These are phyloP conservation scores for Fusarium incarnatum DNA, from an alignment of 2,329 filamentous ascomycete species.

Conservation along the genomic window DNA sequence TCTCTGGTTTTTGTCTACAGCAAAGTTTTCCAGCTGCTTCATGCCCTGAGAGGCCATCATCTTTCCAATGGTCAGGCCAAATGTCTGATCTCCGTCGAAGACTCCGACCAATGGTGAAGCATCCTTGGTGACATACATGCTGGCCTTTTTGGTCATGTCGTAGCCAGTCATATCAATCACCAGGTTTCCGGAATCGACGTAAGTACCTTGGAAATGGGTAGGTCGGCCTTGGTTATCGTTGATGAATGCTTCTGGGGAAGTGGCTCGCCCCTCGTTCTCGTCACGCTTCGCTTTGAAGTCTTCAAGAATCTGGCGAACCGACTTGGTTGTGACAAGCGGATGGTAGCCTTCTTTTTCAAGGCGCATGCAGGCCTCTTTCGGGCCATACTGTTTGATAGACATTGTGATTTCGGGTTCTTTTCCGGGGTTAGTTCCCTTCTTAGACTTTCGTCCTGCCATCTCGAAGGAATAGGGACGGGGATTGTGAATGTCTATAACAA, in stretches of 20 bases:
- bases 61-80: conserved; percentile 23
- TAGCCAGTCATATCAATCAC: not conserved
- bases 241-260: not conserved
- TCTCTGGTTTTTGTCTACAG: conserved; percentile 31
- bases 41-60: conserved; percentile 39
- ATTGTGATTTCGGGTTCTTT: not conserved
- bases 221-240: not conserved
- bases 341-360: not conserved
- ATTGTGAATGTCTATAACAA: not conserved
- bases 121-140: not conserved
- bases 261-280: not conserved
- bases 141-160: not conserved
- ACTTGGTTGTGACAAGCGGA: not conserved
- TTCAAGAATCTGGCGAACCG: not conserved
- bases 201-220: not conserved
- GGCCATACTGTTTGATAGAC: not conserved
- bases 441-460: not conserved
- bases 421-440: not conserved
- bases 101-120: not conserved
- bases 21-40: conserved; percentile 38
- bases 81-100: conserved; percentile 24
- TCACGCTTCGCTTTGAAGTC: not conserved
- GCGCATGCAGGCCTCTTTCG: not conserved
- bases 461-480: not conserved
- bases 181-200: not conserved